Evolutionary conservation across 2,329 filamentous ascomycete genomes (phyloP).

Genomic region (Alternaria sp.): DNA sequence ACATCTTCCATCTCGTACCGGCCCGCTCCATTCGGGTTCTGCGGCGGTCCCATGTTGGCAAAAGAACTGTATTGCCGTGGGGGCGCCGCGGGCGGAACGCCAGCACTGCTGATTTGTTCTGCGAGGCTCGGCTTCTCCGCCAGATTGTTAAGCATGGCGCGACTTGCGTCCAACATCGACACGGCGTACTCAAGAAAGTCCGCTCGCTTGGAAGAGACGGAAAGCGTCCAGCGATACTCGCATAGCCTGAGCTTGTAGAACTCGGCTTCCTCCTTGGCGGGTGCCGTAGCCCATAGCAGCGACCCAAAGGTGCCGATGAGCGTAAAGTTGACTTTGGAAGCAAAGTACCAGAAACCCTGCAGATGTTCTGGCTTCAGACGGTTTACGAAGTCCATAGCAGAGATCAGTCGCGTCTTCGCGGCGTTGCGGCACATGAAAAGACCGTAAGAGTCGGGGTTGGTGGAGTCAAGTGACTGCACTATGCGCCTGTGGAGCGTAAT

Average conservation of each 20-base stretch:
- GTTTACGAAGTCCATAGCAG: constrained; percentile 97
- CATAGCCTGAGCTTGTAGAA: constrained; percentile 86
- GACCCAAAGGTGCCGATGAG: constrained; percentile 94
- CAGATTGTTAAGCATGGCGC: constrained; percentile 53
- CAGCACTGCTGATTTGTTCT: constrained; percentile 47
- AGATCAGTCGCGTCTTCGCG: constrained; percentile 91
- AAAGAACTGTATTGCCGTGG: constrained; percentile 24
- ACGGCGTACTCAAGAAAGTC: constrained; percentile 56
- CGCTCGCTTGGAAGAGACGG: constrained; percentile 78
- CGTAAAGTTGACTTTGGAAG: constrained; percentile 88
- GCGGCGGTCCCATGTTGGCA: constrained; percentile 28
- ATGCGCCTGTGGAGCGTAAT: constrained; percentile 93
- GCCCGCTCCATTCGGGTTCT: constrained; percentile 13
- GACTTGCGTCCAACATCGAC: constrained; percentile 53
- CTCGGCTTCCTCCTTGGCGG: constrained; percentile 84
- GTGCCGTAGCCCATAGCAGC: constrained; percentile 86
- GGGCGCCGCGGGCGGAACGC: constrained; percentile 44
- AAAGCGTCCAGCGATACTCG: constrained; percentile 94
- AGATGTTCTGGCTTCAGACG: constrained; percentile 85
- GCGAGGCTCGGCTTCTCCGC: constrained; percentile 53
- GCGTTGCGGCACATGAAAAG: constrained; percentile 92
- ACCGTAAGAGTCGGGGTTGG: constrained; percentile 74
- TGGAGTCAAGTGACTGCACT: constrained; percentile 74
- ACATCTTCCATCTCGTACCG: constrained; percentile 29
- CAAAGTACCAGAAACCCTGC: constrained; percentile 91